Evolutionary conservation across 2,329 filamentous ascomycete genomes (phyloP), one percentile per base, ranked within the genome.

Genomic region (Epichloe sibirici): DNA sequence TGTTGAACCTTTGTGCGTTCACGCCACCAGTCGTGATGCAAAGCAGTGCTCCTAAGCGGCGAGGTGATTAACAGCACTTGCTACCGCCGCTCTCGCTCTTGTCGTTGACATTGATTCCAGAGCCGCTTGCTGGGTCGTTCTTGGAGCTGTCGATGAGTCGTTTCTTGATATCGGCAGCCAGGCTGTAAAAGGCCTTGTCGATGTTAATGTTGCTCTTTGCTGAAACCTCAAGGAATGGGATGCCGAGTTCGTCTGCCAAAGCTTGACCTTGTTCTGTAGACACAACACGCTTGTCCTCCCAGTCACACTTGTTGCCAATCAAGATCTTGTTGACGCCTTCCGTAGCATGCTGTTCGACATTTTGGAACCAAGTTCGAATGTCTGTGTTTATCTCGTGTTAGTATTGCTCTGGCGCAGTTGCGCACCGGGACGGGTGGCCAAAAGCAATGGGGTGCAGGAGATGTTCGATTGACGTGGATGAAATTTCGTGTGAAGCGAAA

Each of bases 151-250:
- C 91, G 71, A 96, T 93, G 69, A 96, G 85, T 62, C 89, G 84
- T 79, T 95, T 95, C 83, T 98, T 98, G 77, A 98, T 97, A 67
- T 97, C 91, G 59, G 86, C 82, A 15, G 93, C 93, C 62, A 98
- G 81, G 68, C 80, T 90, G 76, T 94, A 97, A 69, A 98, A 98
- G 17, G 93, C 93, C 76, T 96, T 90, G 72, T 98, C 93, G 65
- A 98, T 94, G 74, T 98, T 98, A 82, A 95, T 96, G 76, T 97
- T 97, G 76, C 88, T 91, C 80, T 98, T 98, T 59, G 93, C 93
- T 17, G 89, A 95, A 57, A 98, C 93, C 71, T 98, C 93, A 68
- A 98, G 86, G 78, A 98, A 98, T 21, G 93, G 91, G 59, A 98
- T 95, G 65, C 90, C 90, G 56, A 98, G 84, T 72, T 97, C 93